phyloP scores from a whole-genome alignment of 73 alveolate genomes.

The Diophrys appendiculata region DNA sequence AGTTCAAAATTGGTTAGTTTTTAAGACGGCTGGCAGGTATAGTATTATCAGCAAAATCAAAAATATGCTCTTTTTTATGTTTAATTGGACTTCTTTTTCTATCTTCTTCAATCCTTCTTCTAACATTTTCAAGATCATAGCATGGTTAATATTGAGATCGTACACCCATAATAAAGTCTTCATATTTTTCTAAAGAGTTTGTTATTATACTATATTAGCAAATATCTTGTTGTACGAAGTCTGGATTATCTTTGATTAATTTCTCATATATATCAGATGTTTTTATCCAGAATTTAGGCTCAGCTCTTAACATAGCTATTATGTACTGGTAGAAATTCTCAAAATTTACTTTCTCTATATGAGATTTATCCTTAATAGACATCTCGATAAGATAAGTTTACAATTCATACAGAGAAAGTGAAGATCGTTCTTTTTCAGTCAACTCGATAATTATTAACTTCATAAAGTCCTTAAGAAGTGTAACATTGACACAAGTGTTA shows the following conservation, averaged over 20 bases:
- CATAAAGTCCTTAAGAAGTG: slow-evolving; percentile 35
- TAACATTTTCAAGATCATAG: background rate
- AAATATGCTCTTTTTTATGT: background rate
- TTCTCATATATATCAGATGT: slow-evolving; percentile 33
- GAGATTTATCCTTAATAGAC: slow-evolving; percentile 27
- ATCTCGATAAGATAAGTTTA: slow-evolving; percentile 37
- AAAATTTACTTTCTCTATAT: slow-evolving; percentile 18
- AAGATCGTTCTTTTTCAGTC: slow-evolving; percentile 39
- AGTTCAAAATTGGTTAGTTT: background rate
- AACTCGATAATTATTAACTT: slow-evolving; percentile 33
- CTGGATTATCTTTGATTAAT: background rate
- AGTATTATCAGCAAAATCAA: background rate
- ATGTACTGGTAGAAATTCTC: slow-evolving; percentile 27
- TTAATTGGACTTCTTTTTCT: background rate
- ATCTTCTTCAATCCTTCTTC: background rate
- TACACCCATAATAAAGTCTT: background rate
- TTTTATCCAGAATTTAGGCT: slow-evolving; percentile 52
- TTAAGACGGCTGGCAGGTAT: background rate
- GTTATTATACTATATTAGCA: background rate
- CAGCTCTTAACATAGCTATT: slow-evolving; percentile 16
- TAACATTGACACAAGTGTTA: slow-evolving; percentile 38
- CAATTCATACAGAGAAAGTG: slow-evolving; percentile 45
- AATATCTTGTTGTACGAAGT: slow-evolving; percentile 13
- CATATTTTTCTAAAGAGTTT: background rate
- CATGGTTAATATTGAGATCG: background rate